These are phyloP conservation scores for Rhizopus delemar DNA, from an alignment of 371 early-diverging fungal species.

Conservation along the genomic window DNA sequence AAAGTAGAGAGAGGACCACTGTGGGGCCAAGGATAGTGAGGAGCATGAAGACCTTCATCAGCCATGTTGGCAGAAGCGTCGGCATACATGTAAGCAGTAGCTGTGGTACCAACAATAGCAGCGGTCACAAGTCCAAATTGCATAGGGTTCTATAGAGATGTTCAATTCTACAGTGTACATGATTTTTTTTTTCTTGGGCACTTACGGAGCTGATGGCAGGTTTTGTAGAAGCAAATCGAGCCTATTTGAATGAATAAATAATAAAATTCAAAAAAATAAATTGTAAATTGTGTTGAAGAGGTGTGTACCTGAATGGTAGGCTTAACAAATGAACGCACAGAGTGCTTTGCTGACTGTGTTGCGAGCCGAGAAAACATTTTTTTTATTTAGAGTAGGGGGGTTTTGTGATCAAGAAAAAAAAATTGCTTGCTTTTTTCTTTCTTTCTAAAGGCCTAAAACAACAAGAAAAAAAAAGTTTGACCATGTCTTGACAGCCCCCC, in stretches of 20 bases:
- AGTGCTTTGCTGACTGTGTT: slow-evolving; percentile 45
- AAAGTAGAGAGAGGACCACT: slow-evolving; percentile 78
- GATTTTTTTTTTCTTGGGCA: background rate
- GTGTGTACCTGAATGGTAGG: slow-evolving; percentile 43
- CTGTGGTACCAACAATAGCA: slow-evolving; percentile 59
- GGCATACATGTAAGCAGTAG: slow-evolving; percentile 56
- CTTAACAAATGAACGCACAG: slow-evolving; percentile 47
- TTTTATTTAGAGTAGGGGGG: slow-evolving; percentile 33
- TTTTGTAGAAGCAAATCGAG: slow-evolving; percentile 52
- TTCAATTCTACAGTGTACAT: slow-evolving; percentile 1
- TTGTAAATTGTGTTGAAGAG: background rate
- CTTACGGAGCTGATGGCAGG: slow-evolving; percentile 26
- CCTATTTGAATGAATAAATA: slow-evolving; percentile 27
- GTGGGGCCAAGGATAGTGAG: slow-evolving; percentile 89
- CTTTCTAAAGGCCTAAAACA: background rate
- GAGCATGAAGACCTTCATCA: slow-evolving; percentile 92
- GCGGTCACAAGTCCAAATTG: slow-evolving; percentile 56
- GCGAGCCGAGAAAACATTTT: slow-evolving; percentile 57
- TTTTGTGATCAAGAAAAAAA: slow-evolving; percentile 19
- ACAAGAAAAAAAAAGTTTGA: slow-evolving; percentile 10
- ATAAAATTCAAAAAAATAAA: background rate
- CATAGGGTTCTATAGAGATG: slow-evolving; percentile 36
- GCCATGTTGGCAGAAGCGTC: slow-evolving; percentile 72
- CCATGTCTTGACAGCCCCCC: slow-evolving; percentile 8
- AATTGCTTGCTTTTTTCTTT: slow-evolving; percentile 6